Evolutionary conservation across 495 filamentous ascomycete genomes (phyloP), one percentile per base, ranked within the genome.

Genomic region (Lophiostoma macrostomum): DNA sequence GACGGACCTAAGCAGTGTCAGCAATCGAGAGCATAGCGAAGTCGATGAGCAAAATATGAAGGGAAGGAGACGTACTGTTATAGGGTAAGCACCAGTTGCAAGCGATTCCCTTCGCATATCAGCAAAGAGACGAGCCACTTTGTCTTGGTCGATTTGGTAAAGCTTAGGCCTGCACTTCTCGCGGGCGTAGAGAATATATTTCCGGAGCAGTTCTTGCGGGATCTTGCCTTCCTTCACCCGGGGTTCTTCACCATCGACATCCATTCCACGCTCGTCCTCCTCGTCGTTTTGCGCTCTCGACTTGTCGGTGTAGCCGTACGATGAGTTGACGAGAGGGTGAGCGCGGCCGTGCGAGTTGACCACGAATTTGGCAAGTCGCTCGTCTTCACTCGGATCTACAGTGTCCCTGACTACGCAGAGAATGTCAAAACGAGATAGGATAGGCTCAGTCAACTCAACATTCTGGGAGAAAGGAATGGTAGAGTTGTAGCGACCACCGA

Each of bases 101-200:
- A 96, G 71, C 27, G 81, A 87, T 71, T 99, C 93, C 39, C 90
- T 77, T 49, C 93, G 77, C 90, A 99, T 96, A 73, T 99, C 94
- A 5, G 90, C 88, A 66, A 96, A 99, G 2, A 99, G 76, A 34
- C 90, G 78, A 12, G 94, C 87, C 27, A 99, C 80, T 73, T 99
- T 99, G 67, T 97, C 94, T 67, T 95, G 88, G 64, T 99, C 94
- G 72, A 99, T 96, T 67, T 97, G 90, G 64, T 96, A 91, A 29
- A 99, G 76, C 69, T 97, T 96, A 27, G 94, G 94, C 52, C 79
- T 77, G 71, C 88, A 94, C 58, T 83, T 83, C 69, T 97, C 91
- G 20, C 94, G 80, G 1, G 94, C 91, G 65, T 96, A 97, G 29
- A 97, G 79, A 63, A 99, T 97, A 69, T 97, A 99, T 73, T 99